Percentiles rank a stretch among this genome's conserved stretches.
Evolutionary conservation across 139 green algal genomes (phyloP).

Genomic region (Picochlorum sp.): DNA sequence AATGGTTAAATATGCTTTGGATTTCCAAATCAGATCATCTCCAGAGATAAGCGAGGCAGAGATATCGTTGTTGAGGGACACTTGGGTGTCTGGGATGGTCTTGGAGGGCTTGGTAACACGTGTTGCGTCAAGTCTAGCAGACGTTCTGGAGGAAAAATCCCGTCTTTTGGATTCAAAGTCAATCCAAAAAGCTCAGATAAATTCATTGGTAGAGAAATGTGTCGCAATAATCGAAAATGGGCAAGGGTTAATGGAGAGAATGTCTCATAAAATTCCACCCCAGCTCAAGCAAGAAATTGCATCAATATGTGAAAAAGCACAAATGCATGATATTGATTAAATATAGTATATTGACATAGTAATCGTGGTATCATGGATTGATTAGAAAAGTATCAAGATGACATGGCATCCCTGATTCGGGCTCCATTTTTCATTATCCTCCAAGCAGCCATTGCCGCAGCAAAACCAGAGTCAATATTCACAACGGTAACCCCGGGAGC

Average conservation of each 20-base stretch:
- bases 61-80: not conserved
- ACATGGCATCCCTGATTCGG: slow-evolving; percentile 14
- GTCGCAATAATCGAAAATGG: too few species aligned
- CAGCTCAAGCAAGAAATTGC: too few species aligned
- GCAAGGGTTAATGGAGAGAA: too few species aligned
- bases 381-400: not conserved
- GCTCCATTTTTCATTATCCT: slow-evolving; percentile 49
- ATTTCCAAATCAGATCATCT: slow-evolving; percentile 9
- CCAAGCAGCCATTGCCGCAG: slow-evolving; percentile 51
- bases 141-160: too few species aligned
- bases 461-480: slow-evolving; percentile 68
- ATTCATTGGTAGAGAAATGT: too few species aligned
- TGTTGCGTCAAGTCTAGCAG: not conserved
- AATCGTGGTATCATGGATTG: too few species aligned
- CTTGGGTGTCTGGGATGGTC: not conserved
- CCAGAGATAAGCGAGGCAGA: slow-evolving; percentile 34
- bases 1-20: slow-evolving; percentile 12
- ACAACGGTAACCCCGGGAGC: slow-evolving; percentile 61
- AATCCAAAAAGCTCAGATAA: too few species aligned
- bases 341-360: too few species aligned
- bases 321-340: too few species aligned
- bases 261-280: too few species aligned
- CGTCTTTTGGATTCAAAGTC: too few species aligned
- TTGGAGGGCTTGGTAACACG: not conserved
- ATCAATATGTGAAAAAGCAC: too few species aligned